Conservation (phyloP, 2,329 filamentous ascomycete species). For the Nemania sp. region DNA sequence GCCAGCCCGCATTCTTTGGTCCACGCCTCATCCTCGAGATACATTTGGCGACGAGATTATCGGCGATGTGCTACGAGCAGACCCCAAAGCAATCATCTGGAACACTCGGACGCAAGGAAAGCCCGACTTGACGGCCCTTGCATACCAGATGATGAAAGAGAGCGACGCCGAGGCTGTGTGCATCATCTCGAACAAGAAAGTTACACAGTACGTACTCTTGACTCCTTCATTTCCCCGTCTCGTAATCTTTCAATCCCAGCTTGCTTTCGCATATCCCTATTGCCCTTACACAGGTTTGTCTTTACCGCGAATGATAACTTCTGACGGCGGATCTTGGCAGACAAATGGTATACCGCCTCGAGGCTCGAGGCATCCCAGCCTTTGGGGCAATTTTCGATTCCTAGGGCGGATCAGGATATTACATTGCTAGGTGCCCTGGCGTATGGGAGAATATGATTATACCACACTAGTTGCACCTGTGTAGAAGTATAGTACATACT, state of each 20-base stretch:
- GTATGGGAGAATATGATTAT: not conserved
- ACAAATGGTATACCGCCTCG: slow-evolving; percentile 70
- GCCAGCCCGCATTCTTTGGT: slow-evolving; percentile 71
- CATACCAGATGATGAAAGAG: slow-evolving; percentile 58
- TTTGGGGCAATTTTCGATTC: slow-evolving; percentile 70
- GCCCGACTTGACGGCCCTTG: slow-evolving; percentile 57
- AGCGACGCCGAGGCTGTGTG: slow-evolving; percentile 71
- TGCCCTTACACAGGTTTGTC: not conserved
- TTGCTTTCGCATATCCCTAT: not conserved
- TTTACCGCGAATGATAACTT: not conserved
- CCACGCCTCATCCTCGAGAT: slow-evolving; percentile 61
- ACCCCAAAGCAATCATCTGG: slow-evolving; percentile 67
- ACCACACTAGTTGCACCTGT: not conserved
- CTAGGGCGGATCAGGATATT: slow-evolving; percentile 1
- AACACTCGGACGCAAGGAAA: slow-evolving; percentile 66
- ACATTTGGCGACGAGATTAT: slow-evolving; percentile 67
- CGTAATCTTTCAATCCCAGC: not conserved
- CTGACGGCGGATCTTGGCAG: slow-evolving; percentile 3
- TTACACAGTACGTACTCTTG: slow-evolving; percentile 53
- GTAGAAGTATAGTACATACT: not conserved
- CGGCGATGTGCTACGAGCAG: slow-evolving; percentile 58
- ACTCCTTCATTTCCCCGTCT: not conserved
- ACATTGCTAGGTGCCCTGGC: not conserved
- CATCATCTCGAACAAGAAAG: slow-evolving; percentile 70
- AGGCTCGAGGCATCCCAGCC: slow-evolving; percentile 66